phyloP scores from a whole-genome alignment of 768 basidiomycete species.

The Trichaptum fuscoviolaceum region DNA sequence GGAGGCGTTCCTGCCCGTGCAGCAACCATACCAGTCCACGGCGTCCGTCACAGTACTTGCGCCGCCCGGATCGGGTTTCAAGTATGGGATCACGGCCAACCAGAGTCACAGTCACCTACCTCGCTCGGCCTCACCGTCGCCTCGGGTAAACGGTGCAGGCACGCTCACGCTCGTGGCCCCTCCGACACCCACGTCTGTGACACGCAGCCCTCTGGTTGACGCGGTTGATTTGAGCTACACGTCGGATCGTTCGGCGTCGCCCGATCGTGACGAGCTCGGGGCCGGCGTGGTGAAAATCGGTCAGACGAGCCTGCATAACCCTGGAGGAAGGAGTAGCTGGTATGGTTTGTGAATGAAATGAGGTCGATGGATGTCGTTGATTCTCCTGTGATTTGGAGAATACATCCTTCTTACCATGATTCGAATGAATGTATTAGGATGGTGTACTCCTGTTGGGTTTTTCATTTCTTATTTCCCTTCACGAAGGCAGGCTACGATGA shows the following conservation, averaged over 20 bases:
- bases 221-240: slow-evolving; percentile 43
- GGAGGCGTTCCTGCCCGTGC: slow-evolving; percentile 79
- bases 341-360: slow-evolving; percentile 59
- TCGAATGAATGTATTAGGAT: no score
- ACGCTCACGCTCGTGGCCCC: slow-evolving; percentile 17
- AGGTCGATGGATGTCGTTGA: neutral
- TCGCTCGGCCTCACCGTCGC: slow-evolving; percentile 7
- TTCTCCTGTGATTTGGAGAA: neutral
- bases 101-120: slow-evolving; percentile 8
- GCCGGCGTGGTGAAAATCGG: slow-evolving; percentile 79
- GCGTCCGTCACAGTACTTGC: slow-evolving; percentile 24
- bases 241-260: slow-evolving; percentile 2
- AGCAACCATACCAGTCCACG: slow-evolving; percentile 28
- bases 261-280: neutral
- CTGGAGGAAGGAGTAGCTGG: slow-evolving; percentile 87
- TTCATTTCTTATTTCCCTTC: no score
- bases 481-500: no score
- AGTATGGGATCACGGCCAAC: neutral
- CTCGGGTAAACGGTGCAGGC: slow-evolving; percentile 7
- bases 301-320: slow-evolving; percentile 90
- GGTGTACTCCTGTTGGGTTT: no score
- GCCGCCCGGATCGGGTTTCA: slow-evolving; percentile 10
- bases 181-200: slow-evolving; percentile 20
- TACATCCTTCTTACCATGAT: no score
- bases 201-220: slow-evolving; percentile 70